Percentiles rank a stretch among this genome's conserved stretches.
Evolutionary conservation across 495 filamentous ascomycete genomes (phyloP).

Genomic region (Podospora pseudopauciseta): DNA sequence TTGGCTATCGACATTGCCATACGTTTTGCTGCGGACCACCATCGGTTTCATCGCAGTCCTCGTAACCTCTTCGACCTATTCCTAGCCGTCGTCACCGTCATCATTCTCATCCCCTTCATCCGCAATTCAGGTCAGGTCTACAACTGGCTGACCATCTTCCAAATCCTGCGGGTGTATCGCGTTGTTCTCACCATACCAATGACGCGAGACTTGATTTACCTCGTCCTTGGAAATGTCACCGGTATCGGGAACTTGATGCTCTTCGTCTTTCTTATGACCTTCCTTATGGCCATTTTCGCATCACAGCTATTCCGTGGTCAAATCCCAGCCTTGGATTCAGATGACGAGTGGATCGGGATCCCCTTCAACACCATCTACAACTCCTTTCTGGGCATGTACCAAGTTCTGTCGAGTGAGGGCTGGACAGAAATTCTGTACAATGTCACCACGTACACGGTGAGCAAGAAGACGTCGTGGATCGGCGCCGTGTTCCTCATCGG

Average conservation of each 20-base stretch:
- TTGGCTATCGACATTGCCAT: constrained; percentile 79
- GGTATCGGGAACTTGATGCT: constrained; percentile 93
- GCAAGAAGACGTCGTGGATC: constrained; percentile 78
- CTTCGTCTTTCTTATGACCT: constrained; percentile 94
- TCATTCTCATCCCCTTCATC: constrained; percentile 85
- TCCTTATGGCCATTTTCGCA: constrained; percentile 88
- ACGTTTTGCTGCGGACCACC: constrained; percentile 74
- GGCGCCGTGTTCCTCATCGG: constrained; percentile 86
- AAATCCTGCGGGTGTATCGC: constrained; percentile 88
- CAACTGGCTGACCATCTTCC: constrained; percentile 87
- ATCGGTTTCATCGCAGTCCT: constrained; percentile 65
- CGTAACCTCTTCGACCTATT: constrained; percentile 76
- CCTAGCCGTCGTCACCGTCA: constrained; percentile 72
- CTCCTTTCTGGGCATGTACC: constrained; percentile 96
- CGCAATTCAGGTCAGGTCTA: constrained; percentile 72
- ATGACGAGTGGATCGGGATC: constrained; percentile 56
- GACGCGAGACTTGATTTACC: constrained; percentile 75
- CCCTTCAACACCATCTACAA: constrained; percentile 92
- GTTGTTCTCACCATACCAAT: constrained; percentile 86
- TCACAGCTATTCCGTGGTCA: constrained; percentile 89
- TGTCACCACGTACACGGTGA: constrained; percentile 62
- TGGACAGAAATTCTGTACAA: constrained; percentile 89
- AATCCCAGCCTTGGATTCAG: constrained; percentile 57
- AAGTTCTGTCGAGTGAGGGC: constrained; percentile 94
- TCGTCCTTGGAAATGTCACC: constrained; percentile 86